Evolutionary conservation across 148 eudicot species (phyloP).

Genomic region (Polygonum aviculare): DNA sequence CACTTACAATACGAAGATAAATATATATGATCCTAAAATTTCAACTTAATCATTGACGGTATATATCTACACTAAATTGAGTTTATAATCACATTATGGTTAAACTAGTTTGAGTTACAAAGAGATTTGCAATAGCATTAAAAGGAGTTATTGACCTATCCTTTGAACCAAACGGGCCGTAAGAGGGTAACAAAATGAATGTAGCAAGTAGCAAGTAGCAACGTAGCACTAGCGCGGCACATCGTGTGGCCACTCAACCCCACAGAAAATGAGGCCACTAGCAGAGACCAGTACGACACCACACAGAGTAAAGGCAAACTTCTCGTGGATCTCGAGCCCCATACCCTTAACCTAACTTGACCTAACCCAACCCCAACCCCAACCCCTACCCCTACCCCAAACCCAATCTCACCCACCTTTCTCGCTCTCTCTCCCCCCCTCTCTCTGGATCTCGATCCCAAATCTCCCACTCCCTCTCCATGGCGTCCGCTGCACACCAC

Average conservation of each 20-base stretch:
- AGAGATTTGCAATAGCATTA: too few species aligned
- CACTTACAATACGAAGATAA: too few species aligned
- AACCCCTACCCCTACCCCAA: conserved; percentile 9
- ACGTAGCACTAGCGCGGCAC: too few species aligned
- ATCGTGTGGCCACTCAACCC: conserved; percentile 11
- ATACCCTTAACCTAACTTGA: background rate
- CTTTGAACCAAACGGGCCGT: too few species aligned
- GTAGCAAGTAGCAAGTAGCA: too few species aligned
- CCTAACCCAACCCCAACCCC: conserved; percentile 5
- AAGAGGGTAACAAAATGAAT: too few species aligned
- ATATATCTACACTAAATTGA: too few species aligned
- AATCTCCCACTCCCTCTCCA: background rate
- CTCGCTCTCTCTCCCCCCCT: background rate
- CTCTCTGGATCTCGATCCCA: background rate
- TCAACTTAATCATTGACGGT: too few species aligned
- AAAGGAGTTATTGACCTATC: too few species aligned
- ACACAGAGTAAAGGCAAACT: conserved; percentile 18
- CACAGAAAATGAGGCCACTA: background rate
- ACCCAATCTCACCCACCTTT: conserved; percentile 2
- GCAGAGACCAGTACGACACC: background rate
- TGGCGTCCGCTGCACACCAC: conserved; percentile 29
- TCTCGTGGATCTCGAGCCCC: conserved; percentile 24
- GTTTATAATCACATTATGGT: too few species aligned
- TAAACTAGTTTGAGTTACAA: too few species aligned
- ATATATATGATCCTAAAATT: too few species aligned